Conservation (phyloP, 1,139 yeast species). For the Pichia sp. region DNA sequence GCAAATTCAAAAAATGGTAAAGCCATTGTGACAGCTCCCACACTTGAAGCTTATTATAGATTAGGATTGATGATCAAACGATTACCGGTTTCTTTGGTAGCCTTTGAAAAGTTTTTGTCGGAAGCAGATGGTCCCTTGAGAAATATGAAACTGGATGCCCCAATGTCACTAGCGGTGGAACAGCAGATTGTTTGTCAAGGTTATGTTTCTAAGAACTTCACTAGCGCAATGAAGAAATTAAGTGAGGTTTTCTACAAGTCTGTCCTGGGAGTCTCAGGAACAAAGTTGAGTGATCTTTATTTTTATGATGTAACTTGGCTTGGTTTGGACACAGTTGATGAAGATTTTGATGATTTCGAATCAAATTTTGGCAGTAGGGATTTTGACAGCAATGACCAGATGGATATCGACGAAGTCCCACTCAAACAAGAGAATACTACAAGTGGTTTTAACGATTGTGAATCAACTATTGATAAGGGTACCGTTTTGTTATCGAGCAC, state of each 20-base stretch:
- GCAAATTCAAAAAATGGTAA: conserved; percentile 24
- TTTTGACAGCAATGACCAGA: too few relatives aligned
- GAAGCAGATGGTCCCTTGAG: conserved; percentile 39
- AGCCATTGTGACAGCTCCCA: conserved; percentile 38
- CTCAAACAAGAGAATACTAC: too few relatives aligned
- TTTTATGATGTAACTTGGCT: conserved; percentile 72
- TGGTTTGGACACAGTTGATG: conserved; percentile 27
- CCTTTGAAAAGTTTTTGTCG: conserved; percentile 55
- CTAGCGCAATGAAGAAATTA: conserved; percentile 29
- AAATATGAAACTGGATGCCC: conserved; percentile 25
- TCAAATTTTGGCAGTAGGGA: background rate
- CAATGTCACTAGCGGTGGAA: conserved; percentile 41
- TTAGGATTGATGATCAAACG: conserved; percentile 44
- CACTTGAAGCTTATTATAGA: conserved; percentile 45
- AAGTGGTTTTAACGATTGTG: too few relatives aligned
- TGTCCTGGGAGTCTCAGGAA: conserved; percentile 29
- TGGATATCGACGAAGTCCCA: too few relatives aligned
- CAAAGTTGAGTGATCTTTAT: conserved; percentile 42
- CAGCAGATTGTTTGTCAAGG: conserved; percentile 64
- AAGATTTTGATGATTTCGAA: conserved; percentile 3
- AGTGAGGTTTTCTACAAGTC: conserved; percentile 30
- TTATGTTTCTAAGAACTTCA: conserved; percentile 39
- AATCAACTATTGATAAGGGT: too few relatives aligned
- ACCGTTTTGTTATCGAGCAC: conserved; percentile 6
- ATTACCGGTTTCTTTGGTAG: conserved; percentile 49